Evolutionary conservation across 2,329 filamentous ascomycete species (phyloP).

Genomic region (Leptographium flavum): DNA sequence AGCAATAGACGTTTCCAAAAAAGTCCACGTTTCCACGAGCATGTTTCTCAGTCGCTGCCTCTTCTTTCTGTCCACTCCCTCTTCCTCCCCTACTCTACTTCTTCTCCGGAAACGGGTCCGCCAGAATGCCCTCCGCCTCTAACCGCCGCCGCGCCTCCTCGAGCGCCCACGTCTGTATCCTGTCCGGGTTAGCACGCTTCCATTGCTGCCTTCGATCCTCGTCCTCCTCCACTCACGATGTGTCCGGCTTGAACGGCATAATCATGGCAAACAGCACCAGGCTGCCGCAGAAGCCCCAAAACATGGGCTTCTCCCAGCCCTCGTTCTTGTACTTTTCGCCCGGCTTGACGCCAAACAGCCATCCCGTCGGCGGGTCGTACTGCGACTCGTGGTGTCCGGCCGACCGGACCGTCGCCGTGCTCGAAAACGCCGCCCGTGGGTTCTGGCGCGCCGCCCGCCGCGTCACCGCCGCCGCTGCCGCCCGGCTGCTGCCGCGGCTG

Average conservation of each 20-base stretch:
- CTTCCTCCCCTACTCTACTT: conserved; percentile 18
- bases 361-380: conserved; percentile 82
- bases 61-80: not conserved
- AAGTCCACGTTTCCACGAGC: too few species aligned
- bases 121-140: conserved; percentile 87
- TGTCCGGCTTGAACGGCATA: conserved; percentile 96
- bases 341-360: conserved; percentile 88
- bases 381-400: conserved; percentile 46
- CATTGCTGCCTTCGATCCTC: not conserved
- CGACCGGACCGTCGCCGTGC: conserved; percentile 5
- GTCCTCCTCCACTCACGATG: conserved; percentile 58
- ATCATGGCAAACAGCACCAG: conserved; percentile 60
- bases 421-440: conserved; percentile 7
- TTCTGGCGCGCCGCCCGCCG: not conserved
- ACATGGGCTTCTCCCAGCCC: conserved; percentile 84
- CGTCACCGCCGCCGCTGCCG: conserved; percentile 1
- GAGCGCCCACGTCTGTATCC: conserved; percentile 98
- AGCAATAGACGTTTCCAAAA: too few species aligned
- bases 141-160: conserved; percentile 91
- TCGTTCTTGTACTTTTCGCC: conserved; percentile 93
- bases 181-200: conserved; percentile 22
- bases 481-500: not conserved
- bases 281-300: conserved; percentile 72
- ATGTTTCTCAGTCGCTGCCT: not conserved
- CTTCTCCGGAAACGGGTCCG: conserved; percentile 56